Evolutionary conservation across 768 basidiomycete species (phyloP).

Genomic region (Neoboletus subvelutipes): DNA sequence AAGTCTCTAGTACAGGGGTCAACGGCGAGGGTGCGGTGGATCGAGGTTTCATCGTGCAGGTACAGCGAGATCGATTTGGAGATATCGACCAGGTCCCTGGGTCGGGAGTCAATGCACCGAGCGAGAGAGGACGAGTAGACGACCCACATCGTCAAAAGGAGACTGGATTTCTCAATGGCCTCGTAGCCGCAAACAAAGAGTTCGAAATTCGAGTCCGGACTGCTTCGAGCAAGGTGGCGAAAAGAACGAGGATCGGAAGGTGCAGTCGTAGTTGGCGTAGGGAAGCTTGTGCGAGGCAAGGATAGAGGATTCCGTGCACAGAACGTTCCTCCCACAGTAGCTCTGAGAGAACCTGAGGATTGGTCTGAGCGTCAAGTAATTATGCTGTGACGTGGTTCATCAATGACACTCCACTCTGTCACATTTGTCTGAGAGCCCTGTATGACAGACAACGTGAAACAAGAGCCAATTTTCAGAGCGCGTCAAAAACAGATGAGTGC

Average conservation of each 20-base stretch:
- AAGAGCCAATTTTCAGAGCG: neutral
- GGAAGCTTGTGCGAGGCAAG: neutral
- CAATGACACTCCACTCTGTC: constrained; percentile 22
- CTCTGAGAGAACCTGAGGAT: no score
- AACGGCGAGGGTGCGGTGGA: constrained; percentile 71
- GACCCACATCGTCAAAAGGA: constrained; percentile 68
- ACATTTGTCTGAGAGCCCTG: constrained; percentile 7
- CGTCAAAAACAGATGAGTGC: neutral
- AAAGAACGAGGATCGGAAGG: constrained; percentile 5
- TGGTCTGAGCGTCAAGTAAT: no score
- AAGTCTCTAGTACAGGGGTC: constrained; percentile 90
- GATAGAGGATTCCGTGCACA: no score
- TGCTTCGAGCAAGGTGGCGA: constrained; percentile 38
- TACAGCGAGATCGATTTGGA: constrained; percentile 79
- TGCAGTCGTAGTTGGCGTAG: neutral
- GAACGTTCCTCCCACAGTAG: no score
- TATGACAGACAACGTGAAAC: neutral
- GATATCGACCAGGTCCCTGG: constrained; percentile 75
- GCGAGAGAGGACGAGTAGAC: neutral
- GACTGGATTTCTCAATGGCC: constrained; percentile 73
- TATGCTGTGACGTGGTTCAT: constrained; percentile 14
- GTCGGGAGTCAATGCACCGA: neutral
- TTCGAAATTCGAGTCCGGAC: constrained; percentile 72
- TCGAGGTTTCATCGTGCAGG: constrained; percentile 68
- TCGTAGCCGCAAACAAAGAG: constrained; percentile 82